Conservation (phyloP, 2,329 filamentous ascomycete genomes). For the Colletotrichum sp. region DNA sequence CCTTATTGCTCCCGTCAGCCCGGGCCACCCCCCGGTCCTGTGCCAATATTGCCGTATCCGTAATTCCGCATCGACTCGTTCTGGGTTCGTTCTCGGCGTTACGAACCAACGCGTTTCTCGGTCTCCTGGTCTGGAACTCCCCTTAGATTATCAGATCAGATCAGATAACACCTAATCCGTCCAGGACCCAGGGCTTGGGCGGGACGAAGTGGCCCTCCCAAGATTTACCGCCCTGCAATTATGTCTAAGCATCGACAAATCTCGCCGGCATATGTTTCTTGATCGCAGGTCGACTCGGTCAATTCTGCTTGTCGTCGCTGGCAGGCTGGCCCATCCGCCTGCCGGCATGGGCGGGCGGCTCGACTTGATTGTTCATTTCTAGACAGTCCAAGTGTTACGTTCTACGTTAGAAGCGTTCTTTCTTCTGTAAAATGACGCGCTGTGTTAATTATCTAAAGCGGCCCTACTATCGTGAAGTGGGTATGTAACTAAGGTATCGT, state of each 20-base stretch:
- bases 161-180: slow-evolving; percentile 15
- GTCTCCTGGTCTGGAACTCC: not conserved
- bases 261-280: not conserved
- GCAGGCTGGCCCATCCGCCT: not conserved
- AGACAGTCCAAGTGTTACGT: not conserved
- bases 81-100: slow-evolving; percentile 7
- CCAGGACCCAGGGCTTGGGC: not conserved
- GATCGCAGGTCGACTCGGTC: not conserved
- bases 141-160: slow-evolving; percentile 13
- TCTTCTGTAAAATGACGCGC: not conserved
- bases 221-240: not conserved
- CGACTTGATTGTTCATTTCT: not conserved
- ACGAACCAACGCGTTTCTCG: slow-evolving; percentile 1
- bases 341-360: not conserved
- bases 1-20: not conserved
- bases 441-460: not conserved
- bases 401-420: not conserved
- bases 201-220: not conserved
- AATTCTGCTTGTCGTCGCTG: not conserved
- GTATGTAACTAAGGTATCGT: not conserved
- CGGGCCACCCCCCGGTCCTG: not conserved
- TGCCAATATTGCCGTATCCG: not conserved
- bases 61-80: not conserved
- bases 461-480: not conserved
- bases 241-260: not conserved